Base-by-base conservation (phyloP, 179 eudicot genomes). In the Camellia oleifera region DNA sequence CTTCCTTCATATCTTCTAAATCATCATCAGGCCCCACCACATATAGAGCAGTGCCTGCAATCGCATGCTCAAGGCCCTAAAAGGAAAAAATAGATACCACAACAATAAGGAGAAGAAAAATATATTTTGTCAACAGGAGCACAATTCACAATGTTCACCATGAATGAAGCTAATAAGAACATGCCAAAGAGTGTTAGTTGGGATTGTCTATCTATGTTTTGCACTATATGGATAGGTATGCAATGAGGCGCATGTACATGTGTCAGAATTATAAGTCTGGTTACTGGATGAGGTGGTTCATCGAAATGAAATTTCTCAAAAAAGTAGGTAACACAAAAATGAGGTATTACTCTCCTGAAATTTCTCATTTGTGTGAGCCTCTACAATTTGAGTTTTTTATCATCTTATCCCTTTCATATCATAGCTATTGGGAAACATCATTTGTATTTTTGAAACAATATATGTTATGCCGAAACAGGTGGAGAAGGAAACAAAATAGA, bases 61-160 rank as follows among this genome's bases (percentile, higher is more conserved):
- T 88, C 15, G 98, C 95, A 84, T 96, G 98, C 90, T 96, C 97
- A 83, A 96, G 96, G 73, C 97, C 96, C 99, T 96, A 52, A 82
- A 56, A 66, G 13, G 6, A 53, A 18, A 54, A 48, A 67, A 32
- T 32, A 32, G 40, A 32, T 32, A 32, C 40, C 40, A 32, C 1
- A 32, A 1, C 40, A 32, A 32, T 32, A 32, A 32, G 40, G 40
- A 32, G 7, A 79, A 72, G 64, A 46, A 70, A 20, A 53, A 32
- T 67, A 54, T 4, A 1, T 26, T 56, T n/a, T 7, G 58, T 69
- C 63, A 78, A 68, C 74, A 67, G 56, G 40, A 32, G 40, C 40
- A 32, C 4, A 52, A 48, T 48, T 42, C 53, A 57, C 7, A 58
- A 54, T 48, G 2, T 40, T 3, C 65, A 74, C n/a, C n/a, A 74